These are phyloP conservation scores for Russula lepida DNA, from an alignment of 768 basidiomycete species.

Conservation along the genomic window DNA sequence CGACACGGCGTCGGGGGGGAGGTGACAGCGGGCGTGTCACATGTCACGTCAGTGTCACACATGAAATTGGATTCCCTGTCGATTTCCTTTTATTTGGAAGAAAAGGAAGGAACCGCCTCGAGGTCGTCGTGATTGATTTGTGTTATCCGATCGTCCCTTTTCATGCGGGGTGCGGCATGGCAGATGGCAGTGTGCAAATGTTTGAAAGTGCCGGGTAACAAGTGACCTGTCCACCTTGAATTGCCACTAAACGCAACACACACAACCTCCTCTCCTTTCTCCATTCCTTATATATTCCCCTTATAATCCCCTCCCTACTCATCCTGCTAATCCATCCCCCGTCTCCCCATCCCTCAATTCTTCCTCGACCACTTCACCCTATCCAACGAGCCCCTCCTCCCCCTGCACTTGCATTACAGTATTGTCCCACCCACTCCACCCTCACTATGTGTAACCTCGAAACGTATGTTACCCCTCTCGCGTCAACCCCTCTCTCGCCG, in stretches of 20 bases:
- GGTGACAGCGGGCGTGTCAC: background rate
- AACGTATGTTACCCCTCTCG: slow-evolving; percentile 28
- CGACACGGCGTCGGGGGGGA: background rate
- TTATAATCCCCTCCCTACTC: slow-evolving; percentile 19
- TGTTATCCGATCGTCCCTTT: slow-evolving; percentile 19
- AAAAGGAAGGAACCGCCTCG: background rate
- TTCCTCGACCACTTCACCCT: slow-evolving; percentile 7
- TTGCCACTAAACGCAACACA: slow-evolving; percentile 1
- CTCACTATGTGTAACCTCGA: slow-evolving; percentile 33
- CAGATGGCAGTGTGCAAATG: background rate
- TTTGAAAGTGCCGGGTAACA: background rate
- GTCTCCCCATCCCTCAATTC: background rate
- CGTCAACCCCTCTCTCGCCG: background rate
- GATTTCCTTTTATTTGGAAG: background rate
- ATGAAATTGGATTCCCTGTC: background rate
- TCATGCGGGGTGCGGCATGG: background rate
- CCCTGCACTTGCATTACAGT: background rate
- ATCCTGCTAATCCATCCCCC: slow-evolving; percentile 11
- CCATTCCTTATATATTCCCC: slow-evolving; percentile 15
- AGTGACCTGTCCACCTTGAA: background rate
- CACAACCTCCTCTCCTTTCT: slow-evolving; percentile 12
- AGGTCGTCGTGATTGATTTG: background rate
- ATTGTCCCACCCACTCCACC: background rate
- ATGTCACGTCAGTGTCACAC: background rate
- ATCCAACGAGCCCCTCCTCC: slow-evolving; percentile 7